A percentile compares a stretch with the other conserved stretches of the same genome.
Evolutionary conservation across 805 yeast genomes (phyloP).

Genomic region (Schwanniomyces yamadae): DNA sequence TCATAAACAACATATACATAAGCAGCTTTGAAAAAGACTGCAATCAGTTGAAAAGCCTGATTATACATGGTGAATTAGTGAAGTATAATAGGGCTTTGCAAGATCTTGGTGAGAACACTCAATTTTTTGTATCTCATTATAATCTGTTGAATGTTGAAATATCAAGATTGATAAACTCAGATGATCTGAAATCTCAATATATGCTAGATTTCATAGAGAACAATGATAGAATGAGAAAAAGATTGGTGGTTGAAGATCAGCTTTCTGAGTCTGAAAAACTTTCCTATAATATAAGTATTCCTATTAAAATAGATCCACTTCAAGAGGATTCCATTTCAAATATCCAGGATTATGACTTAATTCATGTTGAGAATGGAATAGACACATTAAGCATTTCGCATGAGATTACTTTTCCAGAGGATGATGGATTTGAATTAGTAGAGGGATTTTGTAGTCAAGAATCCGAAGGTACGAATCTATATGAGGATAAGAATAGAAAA

Average conservation of each 20-base stretch:
- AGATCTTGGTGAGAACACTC: conserved; percentile 62
- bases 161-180: conserved; percentile 28
- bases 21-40: conserved; percentile 37
- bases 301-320: conserved; percentile 21
- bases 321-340: conserved; percentile 2
- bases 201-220: conserved; percentile 70
- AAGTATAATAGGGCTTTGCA: conserved; percentile 55
- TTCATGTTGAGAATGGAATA: conserved; percentile 20
- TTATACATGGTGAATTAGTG: conserved; percentile 46
- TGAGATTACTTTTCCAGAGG: conserved; percentile 12
- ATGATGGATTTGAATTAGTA: conserved; percentile 43
- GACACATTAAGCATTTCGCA: conserved; percentile 26
- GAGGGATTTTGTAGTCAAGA: conserved; percentile 32
- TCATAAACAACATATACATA: conserved; percentile 31
- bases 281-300: conserved; percentile 41
- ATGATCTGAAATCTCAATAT: conserved; percentile 31
- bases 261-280: conserved; percentile 44
- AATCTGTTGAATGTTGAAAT: conserved; percentile 46
- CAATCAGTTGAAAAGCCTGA: conserved; percentile 27
- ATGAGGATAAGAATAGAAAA: conserved; percentile 72
- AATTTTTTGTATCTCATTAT: conserved; percentile 48
- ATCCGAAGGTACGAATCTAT: conserved; percentile 12
- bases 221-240: conserved; percentile 61
- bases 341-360: conserved; percentile 16
- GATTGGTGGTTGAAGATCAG: conserved; percentile 56